phyloP scores from a whole-genome alignment of 2,329 filamentous ascomycete species.

The Uncinocarpus reesii region DNA sequence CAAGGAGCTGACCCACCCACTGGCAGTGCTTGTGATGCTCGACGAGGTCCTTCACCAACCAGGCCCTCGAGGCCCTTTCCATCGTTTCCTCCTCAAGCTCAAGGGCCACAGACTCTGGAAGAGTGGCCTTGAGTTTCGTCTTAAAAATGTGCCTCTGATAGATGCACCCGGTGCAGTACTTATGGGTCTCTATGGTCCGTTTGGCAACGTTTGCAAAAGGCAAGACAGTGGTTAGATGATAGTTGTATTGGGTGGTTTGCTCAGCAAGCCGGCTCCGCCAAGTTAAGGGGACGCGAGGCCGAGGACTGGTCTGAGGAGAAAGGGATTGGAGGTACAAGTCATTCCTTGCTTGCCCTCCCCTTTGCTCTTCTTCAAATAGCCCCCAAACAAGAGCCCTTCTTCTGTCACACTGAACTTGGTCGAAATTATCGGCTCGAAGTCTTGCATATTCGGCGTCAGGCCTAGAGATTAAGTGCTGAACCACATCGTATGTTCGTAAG shows the following conservation, averaged over 20 bases:
- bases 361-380: neutral
- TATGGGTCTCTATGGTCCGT: neutral
- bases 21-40: neutral
- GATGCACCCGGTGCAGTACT: constrained; percentile 1
- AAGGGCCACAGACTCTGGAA: too few species aligned
- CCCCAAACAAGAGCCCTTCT: neutral
- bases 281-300: neutral
- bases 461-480: neutral
- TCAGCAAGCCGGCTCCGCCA: neutral
- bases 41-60: neutral
- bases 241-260: neutral
- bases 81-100: neutral
- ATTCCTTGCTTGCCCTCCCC: neutral
- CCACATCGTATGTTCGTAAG: neutral
- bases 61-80: neutral
- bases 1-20: neutral
- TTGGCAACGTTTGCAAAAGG: neutral
- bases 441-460: neutral
- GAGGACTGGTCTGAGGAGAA: neutral
- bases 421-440: neutral
- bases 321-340: too few species aligned
- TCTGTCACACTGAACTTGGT: neutral
- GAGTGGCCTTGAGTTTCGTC: neutral
- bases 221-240: neutral
- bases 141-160: neutral